Base-by-base conservation (phyloP, 202 grass and related monocot genomes). In the Saccharum hybrid region DNA sequence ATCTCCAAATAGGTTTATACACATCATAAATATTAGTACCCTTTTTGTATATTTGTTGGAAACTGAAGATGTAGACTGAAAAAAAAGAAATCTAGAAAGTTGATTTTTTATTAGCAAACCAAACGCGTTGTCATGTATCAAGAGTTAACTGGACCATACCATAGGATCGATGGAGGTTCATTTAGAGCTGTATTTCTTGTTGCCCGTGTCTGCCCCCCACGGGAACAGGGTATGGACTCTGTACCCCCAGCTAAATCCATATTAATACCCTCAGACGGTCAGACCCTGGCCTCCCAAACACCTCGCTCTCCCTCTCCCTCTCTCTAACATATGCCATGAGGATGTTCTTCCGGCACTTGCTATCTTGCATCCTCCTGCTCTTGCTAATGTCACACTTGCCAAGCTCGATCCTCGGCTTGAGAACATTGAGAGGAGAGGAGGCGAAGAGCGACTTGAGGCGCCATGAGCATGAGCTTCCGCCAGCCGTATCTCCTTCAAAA, bases 181-280 rank as follows among this genome's bases (percentile, higher is more conserved):
- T 51, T 37, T 52, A 62, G 62, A 59, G 6, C 33, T 89, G 54
- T 49, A 64, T 80, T 84, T 71, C 75, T 70, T 90, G 79, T 90
- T 73, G 79, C 42, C 61, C 5, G 2, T 71, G 80, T 75, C 63
- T 74, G 7, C 64, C 43, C 26, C 30, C 34, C 16, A 56, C 68
- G 72, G 31, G 68, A 52, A 39, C 2, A 79, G 40, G 83, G 2
- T 37, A 72, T 54, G 67, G 72, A 75, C 66, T 73, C 10, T 33
- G 28, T 26, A n/a, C 28, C 66, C 40, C 74, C 26, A 37, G 41
- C 69, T 84, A 76, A 76, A 59, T 80, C 79, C 64, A 51, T 92
- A 89, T 89, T 89, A 92, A 92, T 89, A 92, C 74, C 74, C 61
- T 64, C 61, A 33, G 26, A 31, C 67, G 57, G 57, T 88, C 82